These are phyloP conservation scores for Spergularia marina DNA, from an alignment of 148 eudicot species.

Conservation along the genomic window DNA sequence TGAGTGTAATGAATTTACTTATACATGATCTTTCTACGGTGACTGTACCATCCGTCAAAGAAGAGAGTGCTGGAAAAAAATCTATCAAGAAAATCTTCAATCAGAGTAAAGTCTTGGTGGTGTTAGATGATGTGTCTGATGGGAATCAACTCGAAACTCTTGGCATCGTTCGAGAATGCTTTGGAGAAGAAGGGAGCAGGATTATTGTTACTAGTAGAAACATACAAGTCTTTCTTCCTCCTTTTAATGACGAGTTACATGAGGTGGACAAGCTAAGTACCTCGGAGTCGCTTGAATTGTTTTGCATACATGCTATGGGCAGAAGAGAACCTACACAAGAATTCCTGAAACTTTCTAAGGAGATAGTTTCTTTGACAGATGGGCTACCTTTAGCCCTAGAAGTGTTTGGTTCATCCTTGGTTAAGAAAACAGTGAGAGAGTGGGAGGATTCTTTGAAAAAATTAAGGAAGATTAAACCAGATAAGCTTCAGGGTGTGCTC, in stretches of 20 bases:
- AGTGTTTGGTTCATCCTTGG: constrained; percentile 60
- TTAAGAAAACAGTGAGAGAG: constrained; percentile 42
- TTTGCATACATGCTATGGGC: constrained; percentile 55
- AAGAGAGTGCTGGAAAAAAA: constrained; percentile 18
- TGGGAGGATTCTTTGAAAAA: constrained; percentile 47
- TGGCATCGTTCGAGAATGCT: constrained; percentile 35
- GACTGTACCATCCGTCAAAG: not conserved
- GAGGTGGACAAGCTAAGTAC: constrained; percentile 35
- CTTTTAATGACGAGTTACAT: constrained; percentile 33
- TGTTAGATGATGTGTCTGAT: constrained; percentile 53
- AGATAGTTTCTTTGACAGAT: constrained; percentile 46
- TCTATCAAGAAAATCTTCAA: constrained; percentile 16
- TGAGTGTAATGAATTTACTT: constrained; percentile 29
- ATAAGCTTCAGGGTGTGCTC: constrained; percentile 43
- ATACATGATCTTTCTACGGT: constrained; percentile 29
- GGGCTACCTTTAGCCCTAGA: constrained; percentile 70
- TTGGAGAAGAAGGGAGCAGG: constrained; percentile 52
- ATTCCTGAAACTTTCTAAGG: constrained; percentile 21
- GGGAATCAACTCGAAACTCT: constrained; percentile 30
- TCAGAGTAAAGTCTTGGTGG: constrained; percentile 36
- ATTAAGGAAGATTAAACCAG: constrained; percentile 33
- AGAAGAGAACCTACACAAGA: constrained; percentile 38
- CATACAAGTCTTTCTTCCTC: constrained; percentile 15
- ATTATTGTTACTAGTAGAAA: constrained; percentile 52
- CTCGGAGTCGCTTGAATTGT: constrained; percentile 42